A percentile compares a stretch with the other conserved stretches of the same genome.
Evolutionary conservation across 768 basidiomycete genomes (phyloP).

Genomic region (Mycena metata): DNA sequence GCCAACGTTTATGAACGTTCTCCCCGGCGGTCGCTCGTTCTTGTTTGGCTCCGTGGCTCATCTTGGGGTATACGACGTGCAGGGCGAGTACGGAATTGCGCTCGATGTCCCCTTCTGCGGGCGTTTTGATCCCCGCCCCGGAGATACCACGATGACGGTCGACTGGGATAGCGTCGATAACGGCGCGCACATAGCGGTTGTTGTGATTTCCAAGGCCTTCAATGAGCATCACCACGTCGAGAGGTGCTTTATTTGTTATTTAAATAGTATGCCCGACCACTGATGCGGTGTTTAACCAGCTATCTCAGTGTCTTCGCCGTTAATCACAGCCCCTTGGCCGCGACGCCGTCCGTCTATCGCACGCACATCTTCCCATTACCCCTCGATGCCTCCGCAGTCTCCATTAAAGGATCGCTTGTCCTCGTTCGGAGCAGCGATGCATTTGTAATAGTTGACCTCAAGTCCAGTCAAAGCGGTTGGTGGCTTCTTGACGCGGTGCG

Average conservation of each 20-base stretch:
- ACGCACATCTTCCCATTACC: slow-evolving; percentile 23
- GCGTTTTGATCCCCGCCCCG: slow-evolving; percentile 21
- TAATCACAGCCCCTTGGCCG: not conserved
- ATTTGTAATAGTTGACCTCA: slow-evolving; percentile 10
- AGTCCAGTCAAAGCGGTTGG: slow-evolving; percentile 9
- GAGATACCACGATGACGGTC: not conserved
- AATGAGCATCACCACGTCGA: slow-evolving; percentile 3
- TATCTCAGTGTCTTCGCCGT: slow-evolving; percentile 29
- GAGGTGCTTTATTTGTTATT: slow-evolving; percentile 9
- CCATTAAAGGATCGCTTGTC: not conserved
- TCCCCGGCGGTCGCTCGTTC: slow-evolving; percentile 34
- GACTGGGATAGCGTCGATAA: slow-evolving; percentile 35
- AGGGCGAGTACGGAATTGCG: slow-evolving; percentile 17
- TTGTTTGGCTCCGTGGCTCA: slow-evolving; percentile 27
- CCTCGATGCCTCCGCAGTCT: slow-evolving; percentile 15
- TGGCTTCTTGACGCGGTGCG: slow-evolving; percentile 13
- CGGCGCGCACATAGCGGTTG: slow-evolving; percentile 24
- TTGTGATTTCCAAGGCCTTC: slow-evolving; percentile 24
- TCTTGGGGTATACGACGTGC: slow-evolving; percentile 34
- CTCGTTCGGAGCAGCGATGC: slow-evolving; percentile 9
- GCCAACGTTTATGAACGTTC: slow-evolving; percentile 30
- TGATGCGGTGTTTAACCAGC: not conserved
- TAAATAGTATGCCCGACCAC: not conserved
- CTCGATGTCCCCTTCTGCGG: slow-evolving; percentile 23
- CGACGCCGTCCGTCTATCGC: slow-evolving; percentile 7